Base-by-base conservation (phyloP, 2,329 filamentous ascomycete genomes). In the Tothia fuscella region DNA sequence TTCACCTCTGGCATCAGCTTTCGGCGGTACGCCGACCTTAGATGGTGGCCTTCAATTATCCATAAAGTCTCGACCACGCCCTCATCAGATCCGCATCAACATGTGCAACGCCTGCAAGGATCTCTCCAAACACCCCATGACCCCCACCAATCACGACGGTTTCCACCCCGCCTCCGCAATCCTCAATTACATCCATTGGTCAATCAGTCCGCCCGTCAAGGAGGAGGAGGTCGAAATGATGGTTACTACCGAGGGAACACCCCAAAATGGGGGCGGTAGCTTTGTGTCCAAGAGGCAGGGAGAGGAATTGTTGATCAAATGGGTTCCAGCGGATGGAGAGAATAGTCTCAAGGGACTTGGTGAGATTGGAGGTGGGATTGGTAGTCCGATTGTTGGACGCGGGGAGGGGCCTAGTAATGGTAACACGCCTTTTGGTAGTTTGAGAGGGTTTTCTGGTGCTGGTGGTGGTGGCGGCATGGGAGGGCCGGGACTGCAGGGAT, bases 191-290 rank as follows among this genome's bases (percentile, higher is more conserved):
- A 78, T 87, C 50, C 17, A 21, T 4, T 17, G 40, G 6, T 17
- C 21, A 19, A 24, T 43, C 16, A n/a, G 80, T 44, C 60, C 69
- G 20, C 56, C 65, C 51, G 76, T 67, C 58, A 68, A 49, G 59
- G 76, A 67, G 54, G 70, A 68, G 20, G 88, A 95, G 53, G 70
- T 96, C 51, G 70, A 89, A 29, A 78, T 83, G 44, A 80, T 93
- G 45, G 91, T 84, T 58, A 89, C 96, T 53, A 94, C 89, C 1
- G 85, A 94, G 57, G 91, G 91, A 44, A 93, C 82, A 52, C 57
- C 67, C 2, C 76, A 80, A 45, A 96, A 96, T 53, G 91, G 91
- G 34, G 89, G 89, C 33, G 91, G 91, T n/a, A 80, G 74, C 20
- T 93, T 98, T 54, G 77, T 82, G 25, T 70, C 82, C 48, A 73